Base-by-base conservation (phyloP, 495 filamentous ascomycete species). In the Aspergillus nidulans region DNA sequence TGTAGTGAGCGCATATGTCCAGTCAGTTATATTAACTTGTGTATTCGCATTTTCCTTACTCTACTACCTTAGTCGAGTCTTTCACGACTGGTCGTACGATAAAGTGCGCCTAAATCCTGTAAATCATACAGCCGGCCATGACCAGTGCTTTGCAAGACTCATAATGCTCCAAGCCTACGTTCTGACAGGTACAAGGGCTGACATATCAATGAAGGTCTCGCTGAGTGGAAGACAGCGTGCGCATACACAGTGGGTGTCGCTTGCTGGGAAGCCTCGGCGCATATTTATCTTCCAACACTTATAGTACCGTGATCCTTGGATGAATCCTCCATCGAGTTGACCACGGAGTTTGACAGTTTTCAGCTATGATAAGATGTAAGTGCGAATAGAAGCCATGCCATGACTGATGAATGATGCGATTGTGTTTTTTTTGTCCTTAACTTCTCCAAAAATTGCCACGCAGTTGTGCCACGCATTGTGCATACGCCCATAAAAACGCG, bases 261-360 rank as follows among this genome's bases (percentile, higher is more conserved):
- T 83, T 16, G 52, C 76, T 21, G 59, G 61, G 3, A 47, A 46
- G 7, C 74, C 71, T 1, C 56, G 84, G 39, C 63, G 57, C 21
- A 49, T 80, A 23, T 53, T 69, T 26, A 64, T 74, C 46, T 72
- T 81, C 19, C 77, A 68, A 20, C 58, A 58, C n/a, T 21, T 73
- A 74, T 46, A 59, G 61, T 50, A 40, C 52, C 6, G 52, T 58
- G 21, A 62, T 51, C 15, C 63, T 62, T 38, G 57, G 57, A 16
- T 61, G 64, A 2, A 23, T 71, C 23, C 32, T 69, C n/a, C 62
- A 66, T 8, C 38, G 61, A 42, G n/a, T 45, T 34, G n/a, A n/a
- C n/a, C n/a, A n/a, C n/a, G n/a, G n/a, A n/a, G n/a, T n/a, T n/a
- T 30, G 26, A 10, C 26, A 30, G 26, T 30, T 4, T 30, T 30